phyloP scores from a whole-genome alignment of 306 rosid genomes.

The Sicyos edulis region DNA sequence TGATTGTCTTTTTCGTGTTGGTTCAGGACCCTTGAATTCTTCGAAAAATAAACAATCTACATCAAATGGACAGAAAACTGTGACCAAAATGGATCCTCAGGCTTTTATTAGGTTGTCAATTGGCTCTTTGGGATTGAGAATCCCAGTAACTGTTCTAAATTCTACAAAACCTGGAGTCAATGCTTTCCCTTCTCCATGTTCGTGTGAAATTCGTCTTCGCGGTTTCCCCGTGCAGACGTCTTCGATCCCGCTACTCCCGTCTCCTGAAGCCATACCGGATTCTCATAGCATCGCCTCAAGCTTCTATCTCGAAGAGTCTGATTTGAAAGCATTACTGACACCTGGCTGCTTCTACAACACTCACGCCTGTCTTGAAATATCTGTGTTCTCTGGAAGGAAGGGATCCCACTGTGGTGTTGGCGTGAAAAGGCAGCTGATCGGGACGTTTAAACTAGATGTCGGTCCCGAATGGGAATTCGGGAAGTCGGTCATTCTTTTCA shows the following conservation, averaged over 20 bases:
- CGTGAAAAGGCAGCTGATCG: slow-evolving; percentile 73
- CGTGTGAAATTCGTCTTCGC: slow-evolving; percentile 88
- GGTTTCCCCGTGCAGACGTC: slow-evolving; percentile 86
- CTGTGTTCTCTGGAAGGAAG: slow-evolving; percentile 68
- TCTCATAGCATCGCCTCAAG: slow-evolving; percentile 58
- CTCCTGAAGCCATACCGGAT: slow-evolving; percentile 57
- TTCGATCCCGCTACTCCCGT: slow-evolving; percentile 61
- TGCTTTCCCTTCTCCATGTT: slow-evolving; percentile 51
- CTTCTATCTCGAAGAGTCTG: slow-evolving; percentile 83
- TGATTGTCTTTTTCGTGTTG: slow-evolving; percentile 21
- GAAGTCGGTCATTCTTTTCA: slow-evolving; percentile 63
- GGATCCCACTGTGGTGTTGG: slow-evolving; percentile 79
- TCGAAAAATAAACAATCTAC: background rate
- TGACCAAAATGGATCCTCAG: slow-evolving; percentile 83
- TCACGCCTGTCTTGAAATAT: slow-evolving; percentile 73
- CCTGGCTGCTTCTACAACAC: slow-evolving; percentile 80
- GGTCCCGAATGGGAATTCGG: slow-evolving; percentile 81
- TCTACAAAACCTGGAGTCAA: slow-evolving; percentile 47
- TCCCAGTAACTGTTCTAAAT: slow-evolving; percentile 40
- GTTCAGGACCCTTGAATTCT: slow-evolving; percentile 26
- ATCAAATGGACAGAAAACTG: slow-evolving; percentile 39
- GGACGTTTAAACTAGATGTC: slow-evolving; percentile 69
- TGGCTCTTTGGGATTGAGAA: slow-evolving; percentile 70
- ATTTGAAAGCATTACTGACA: slow-evolving; percentile 67
- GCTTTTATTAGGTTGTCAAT: slow-evolving; percentile 82